These are phyloP conservation scores for Nicotiana knightiana DNA, from an alignment of 257 asterid species.

Conservation along the genomic window DNA sequence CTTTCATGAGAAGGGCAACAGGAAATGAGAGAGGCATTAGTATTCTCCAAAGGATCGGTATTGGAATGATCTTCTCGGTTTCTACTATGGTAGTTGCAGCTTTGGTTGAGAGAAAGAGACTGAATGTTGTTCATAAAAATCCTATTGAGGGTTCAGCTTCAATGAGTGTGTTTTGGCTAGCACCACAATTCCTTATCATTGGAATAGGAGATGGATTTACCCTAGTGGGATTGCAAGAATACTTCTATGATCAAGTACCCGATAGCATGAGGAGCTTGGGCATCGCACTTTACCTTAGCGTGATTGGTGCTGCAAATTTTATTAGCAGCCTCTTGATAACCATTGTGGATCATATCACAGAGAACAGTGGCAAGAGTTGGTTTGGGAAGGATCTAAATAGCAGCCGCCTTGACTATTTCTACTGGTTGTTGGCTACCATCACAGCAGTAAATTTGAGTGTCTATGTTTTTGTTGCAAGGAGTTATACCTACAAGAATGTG, in stretches of 20 bases:
- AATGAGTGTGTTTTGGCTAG: constrained; percentile 90
- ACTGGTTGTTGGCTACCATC: constrained; percentile 43
- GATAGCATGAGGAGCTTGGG: constrained; percentile 89
- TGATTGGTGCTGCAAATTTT: constrained; percentile 65
- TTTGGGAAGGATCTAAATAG: constrained; percentile 29
- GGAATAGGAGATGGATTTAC: constrained; percentile 72
- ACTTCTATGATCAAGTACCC: constrained; percentile 79
- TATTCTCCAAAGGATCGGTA: constrained; percentile 69
- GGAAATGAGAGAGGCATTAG: constrained; percentile 61
- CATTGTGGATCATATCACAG: constrained; percentile 48
- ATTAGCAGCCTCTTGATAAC: constrained; percentile 59
- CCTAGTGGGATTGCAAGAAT: constrained; percentile 80
- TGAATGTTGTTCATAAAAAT: constrained; percentile 13
- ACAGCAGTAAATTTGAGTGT: constrained; percentile 36
- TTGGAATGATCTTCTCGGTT: constrained; percentile 58
- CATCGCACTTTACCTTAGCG: constrained; percentile 66
- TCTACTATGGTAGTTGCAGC: constrained; percentile 60
- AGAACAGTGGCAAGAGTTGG: constrained; percentile 53
- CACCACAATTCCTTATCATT: constrained; percentile 68
- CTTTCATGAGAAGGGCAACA: constrained; percentile 42
- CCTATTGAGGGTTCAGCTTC: constrained; percentile 28
- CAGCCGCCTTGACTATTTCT: constrained; percentile 35
- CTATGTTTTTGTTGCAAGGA: constrained; percentile 42
- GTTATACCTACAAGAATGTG: constrained; percentile 66
- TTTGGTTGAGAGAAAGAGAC: constrained; percentile 48